Percentiles rank a stretch among this genome's conserved stretches.
Conservation (phyloP, 106 monocot species). For the Triglochin maritima region DNA sequence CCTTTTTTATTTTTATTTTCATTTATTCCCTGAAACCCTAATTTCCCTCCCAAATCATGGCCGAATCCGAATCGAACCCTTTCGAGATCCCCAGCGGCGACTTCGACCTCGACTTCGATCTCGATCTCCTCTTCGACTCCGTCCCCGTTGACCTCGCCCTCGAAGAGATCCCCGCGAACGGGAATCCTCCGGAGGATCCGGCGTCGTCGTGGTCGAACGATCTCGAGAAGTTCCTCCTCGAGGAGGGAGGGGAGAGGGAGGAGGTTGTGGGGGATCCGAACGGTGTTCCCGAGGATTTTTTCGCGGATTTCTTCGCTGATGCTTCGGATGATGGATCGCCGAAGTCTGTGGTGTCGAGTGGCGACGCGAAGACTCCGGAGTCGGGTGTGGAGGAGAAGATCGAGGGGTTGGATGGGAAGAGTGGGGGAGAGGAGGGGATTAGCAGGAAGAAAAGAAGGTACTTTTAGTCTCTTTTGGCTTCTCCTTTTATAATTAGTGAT, state of each 20-base stretch:
- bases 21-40: not conserved
- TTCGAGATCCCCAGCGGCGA: not conserved
- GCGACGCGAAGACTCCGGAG: not conserved
- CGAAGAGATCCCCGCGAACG: too few species aligned
- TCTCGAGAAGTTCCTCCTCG: constrained; percentile 3
- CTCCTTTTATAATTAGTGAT: not conserved
- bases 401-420: not conserved
- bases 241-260: not conserved
- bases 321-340: not conserved
- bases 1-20: not conserved
- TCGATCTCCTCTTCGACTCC: not conserved
- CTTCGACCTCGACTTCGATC: not conserved
- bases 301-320: constrained; percentile 1
- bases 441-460: constrained; percentile 7
- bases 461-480: not conserved
- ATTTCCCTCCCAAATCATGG: not conserved
- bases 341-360: not conserved
- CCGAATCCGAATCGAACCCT: too few species aligned
- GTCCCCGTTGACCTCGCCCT: not conserved
- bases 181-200: not conserved
- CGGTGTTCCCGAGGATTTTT: not conserved
- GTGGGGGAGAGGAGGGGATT: not conserved
- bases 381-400: not conserved
- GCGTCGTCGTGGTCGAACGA: not conserved
- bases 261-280: not conserved